A percentile compares a stretch with the other conserved stretches of the same genome.
Evolutionary conservation across 495 filamentous ascomycete species (phyloP).

Genomic region (Staphylotrichum longicolle): DNA sequence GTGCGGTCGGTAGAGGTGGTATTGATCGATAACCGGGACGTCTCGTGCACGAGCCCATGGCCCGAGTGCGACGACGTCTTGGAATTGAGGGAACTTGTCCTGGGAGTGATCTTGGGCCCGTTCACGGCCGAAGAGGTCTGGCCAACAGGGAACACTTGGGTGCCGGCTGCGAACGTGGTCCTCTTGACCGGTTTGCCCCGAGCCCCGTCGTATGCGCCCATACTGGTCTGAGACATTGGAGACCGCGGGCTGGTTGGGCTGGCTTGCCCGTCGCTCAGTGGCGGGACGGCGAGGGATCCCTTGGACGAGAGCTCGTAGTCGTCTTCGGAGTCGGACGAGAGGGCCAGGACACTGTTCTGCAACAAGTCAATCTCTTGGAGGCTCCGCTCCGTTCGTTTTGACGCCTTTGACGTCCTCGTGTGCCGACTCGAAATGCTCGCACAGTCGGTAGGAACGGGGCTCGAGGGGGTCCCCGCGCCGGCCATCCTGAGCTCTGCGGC

Average conservation of each 20-base stretch:
- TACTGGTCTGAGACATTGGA: slow-evolving; percentile 24
- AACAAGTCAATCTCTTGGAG: slow-evolving; percentile 46
- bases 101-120: slow-evolving; percentile 18
- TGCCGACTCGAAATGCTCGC: slow-evolving; percentile 51
- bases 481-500: slow-evolving; percentile 15
- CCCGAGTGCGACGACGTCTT: slow-evolving; percentile 15
- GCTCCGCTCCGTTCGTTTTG: slow-evolving; percentile 43
- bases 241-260: slow-evolving; percentile 35
- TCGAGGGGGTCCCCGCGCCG: slow-evolving; percentile 19
- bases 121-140: slow-evolving; percentile 11
- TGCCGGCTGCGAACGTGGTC: slow-evolving; percentile 26
- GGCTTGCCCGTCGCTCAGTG: slow-evolving; percentile 30
- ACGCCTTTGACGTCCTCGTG: slow-evolving; percentile 50
- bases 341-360: slow-evolving; percentile 47
- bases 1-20: slow-evolving; percentile 25
- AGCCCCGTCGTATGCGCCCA: slow-evolving; percentile 16
- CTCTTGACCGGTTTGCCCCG: slow-evolving; percentile 27
- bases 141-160: slow-evolving; percentile 27
- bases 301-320: slow-evolving; percentile 35
- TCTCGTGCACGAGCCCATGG: slow-evolving; percentile 13
- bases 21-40: slow-evolving; percentile 21
- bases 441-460: slow-evolving; percentile 36
- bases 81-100: slow-evolving; percentile 25
- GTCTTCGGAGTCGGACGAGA: slow-evolving; percentile 51
- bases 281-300: slow-evolving; percentile 27